Evolutionary conservation across 2,329 filamentous ascomycete species (phyloP), one percentile per base, ranked within the genome.

Genomic region (Aspergillus sergii): DNA sequence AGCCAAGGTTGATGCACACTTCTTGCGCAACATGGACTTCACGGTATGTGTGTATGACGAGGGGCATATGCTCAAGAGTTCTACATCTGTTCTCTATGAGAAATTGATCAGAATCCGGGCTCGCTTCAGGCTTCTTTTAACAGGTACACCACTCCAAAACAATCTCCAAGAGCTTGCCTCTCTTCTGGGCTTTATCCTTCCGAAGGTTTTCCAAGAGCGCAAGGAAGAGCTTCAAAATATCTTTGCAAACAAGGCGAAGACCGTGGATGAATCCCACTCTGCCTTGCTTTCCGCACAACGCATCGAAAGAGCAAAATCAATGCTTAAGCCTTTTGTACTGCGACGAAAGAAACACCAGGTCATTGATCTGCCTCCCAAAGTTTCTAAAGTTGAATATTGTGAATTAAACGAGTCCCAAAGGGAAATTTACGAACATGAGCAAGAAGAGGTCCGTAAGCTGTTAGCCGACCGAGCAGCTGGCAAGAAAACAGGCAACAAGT

Each of bases 341-440:
- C 92, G 96, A 66, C 88, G 95, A 9, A 94, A 95, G 80, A 99
- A 99, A 81, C 88, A 92, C 56, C 93, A 98, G 72, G 94, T 97
- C 10, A 84, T 98, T 51, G 91, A 95, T 72, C 85, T 99, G 67
- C 94, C 95, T 0, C 83, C 84, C 58, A 98, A 98, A 81, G 88
- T 86, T 12, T 88, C 89, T 64, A 87, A 88, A 4, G 89, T 97
- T 1, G 88, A 94, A 65, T 90, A 91, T 72, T 97, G 94, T 76
- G 87, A 91, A 6, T 88, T 98, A 82, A 91, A 90, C 34, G 81
- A 85, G 2, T 82, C 84, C 0, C 95, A 99, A 74, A 85, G 84
- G 68, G 82, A 85, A 9, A 88, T 96, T 0, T 98, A 98, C 77
- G 82, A 89, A 3, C 83, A 86, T 57, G 85, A 91, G 59, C 88